Evolutionary conservation across 441 rosid species (phyloP).

Genomic region (Lepidium campestre): DNA sequence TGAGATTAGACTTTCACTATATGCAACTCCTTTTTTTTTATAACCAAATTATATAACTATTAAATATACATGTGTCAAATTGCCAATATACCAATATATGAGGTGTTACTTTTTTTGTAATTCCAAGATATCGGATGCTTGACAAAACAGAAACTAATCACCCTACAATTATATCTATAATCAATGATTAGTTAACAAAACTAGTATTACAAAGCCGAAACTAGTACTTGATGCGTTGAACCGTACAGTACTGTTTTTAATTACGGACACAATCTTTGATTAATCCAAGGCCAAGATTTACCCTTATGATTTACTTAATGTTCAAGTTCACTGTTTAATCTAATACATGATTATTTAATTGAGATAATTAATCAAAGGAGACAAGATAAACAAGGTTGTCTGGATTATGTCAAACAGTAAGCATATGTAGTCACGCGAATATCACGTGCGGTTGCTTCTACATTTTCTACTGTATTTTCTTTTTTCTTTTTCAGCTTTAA

Average conservation of each 20-base stretch:
- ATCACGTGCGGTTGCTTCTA: constrained; percentile 16
- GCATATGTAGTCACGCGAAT: constrained; percentile 23
- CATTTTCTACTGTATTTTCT: not conserved
- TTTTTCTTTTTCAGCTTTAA: not conserved
- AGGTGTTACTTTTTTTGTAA: not conserved
- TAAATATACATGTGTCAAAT: not conserved
- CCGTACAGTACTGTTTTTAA: constrained; percentile 15
- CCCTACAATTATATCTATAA: constrained; percentile 1
- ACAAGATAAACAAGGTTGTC: constrained; percentile 30
- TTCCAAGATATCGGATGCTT: constrained; percentile 28
- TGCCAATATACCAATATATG: not conserved
- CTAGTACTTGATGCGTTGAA: constrained; percentile 29
- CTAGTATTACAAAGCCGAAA: constrained; percentile 6
- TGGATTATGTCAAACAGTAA: constrained; percentile 21
- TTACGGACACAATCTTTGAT: constrained; percentile 25
- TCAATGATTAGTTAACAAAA: constrained; percentile 22
- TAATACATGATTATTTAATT: not conserved
- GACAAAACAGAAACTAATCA: constrained; percentile 20
- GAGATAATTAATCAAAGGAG: no score
- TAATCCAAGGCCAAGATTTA: constrained; percentile 30
- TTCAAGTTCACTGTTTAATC: constrained; percentile 20
- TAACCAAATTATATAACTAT: no score
- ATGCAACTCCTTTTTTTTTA: no score
- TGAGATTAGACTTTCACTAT: no score
- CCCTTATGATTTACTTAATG: constrained; percentile 2